These are phyloP conservation scores for Teratosphaeria viscida DNA, from an alignment of 2,329 filamentous ascomycete genomes.

Conservation along the genomic window DNA sequence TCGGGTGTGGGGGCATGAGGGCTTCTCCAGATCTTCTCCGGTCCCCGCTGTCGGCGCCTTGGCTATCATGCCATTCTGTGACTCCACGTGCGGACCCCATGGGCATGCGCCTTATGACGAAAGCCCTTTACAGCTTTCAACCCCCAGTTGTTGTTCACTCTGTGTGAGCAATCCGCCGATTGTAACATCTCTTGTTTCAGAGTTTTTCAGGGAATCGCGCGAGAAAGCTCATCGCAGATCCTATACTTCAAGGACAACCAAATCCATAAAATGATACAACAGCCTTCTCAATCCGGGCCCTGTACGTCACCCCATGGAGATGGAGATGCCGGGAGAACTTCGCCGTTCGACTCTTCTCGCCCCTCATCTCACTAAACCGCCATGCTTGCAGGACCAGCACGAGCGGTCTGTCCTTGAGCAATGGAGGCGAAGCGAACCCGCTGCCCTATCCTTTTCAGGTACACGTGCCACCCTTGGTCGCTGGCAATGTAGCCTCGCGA, in stretches of 20 bases:
- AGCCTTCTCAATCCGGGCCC: not conserved
- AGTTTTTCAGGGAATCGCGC: not conserved
- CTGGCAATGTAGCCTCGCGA: not conserved
- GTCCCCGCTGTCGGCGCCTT: not conserved
- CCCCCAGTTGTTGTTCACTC: not conserved
- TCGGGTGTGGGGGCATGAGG: not conserved
- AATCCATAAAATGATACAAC: not conserved
- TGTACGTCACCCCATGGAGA: not conserved
- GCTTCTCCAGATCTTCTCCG: not conserved
- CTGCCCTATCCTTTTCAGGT: not conserved
- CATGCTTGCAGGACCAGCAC: not conserved
- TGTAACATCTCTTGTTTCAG: not conserved
- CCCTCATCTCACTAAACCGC: not conserved
- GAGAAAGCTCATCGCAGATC: not conserved
- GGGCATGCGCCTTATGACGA: not conserved
- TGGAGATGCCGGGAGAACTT: not conserved
- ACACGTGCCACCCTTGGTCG: not conserved
- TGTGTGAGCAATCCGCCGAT: not conserved
- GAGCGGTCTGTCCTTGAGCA: not conserved
- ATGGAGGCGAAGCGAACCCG: not conserved
- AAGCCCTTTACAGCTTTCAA: not conserved
- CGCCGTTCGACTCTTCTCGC: not conserved
- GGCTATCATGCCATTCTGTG: not conserved
- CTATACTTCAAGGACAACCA: not conserved
- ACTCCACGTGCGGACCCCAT: not conserved